These are phyloP conservation scores for Primulina eburnea DNA, from an alignment of 257 asterid species.

Conservation along the genomic window DNA sequence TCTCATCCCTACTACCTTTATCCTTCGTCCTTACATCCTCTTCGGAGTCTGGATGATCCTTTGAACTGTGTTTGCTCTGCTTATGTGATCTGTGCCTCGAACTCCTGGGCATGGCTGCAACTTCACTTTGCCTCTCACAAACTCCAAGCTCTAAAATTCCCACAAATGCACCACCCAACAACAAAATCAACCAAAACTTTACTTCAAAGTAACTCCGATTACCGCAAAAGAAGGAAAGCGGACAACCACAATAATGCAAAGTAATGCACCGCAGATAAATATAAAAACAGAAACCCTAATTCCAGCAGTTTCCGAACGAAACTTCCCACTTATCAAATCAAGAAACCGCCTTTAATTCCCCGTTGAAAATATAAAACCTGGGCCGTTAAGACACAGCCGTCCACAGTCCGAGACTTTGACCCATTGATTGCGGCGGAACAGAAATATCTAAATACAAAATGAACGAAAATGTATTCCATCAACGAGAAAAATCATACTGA, in stretches of 20 bases:
- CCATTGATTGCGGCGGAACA: conserved; percentile 51
- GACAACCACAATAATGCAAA: conserved; percentile 16
- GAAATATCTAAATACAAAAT: conserved; percentile 17
- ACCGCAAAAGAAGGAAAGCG: conserved; percentile 8
- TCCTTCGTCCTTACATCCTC: conserved; percentile 73
- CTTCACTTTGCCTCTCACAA: conserved; percentile 19
- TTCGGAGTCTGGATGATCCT: conserved; percentile 87
- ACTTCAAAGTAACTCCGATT: conserved; percentile 2
- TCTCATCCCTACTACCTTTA: conserved; percentile 49
- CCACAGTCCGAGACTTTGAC: conserved; percentile 34
- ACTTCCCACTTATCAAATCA: conserved; percentile 26
- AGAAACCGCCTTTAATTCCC: conserved; percentile 21
- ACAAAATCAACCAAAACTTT: conserved; percentile 4
- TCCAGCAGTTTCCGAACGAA: conserved; percentile 23
- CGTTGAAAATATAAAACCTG: conserved; percentile 19
- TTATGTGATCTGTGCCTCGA: conserved; percentile 91
- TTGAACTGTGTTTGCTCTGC: conserved; percentile 80
- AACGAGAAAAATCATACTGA: not conserved
- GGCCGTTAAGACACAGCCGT: conserved; percentile 10
- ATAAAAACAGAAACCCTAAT: conserved; percentile 57
- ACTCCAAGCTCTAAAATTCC: conserved; percentile 18
- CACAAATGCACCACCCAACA: conserved; percentile 21
- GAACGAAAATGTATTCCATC: conserved; percentile 21
- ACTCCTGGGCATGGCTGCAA: conserved; percentile 71
- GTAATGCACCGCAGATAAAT: conserved; percentile 18